These are phyloP conservation scores for Lentinus tigrinus DNA, from an alignment of 768 basidiomycete species.

Conservation along the genomic window DNA sequence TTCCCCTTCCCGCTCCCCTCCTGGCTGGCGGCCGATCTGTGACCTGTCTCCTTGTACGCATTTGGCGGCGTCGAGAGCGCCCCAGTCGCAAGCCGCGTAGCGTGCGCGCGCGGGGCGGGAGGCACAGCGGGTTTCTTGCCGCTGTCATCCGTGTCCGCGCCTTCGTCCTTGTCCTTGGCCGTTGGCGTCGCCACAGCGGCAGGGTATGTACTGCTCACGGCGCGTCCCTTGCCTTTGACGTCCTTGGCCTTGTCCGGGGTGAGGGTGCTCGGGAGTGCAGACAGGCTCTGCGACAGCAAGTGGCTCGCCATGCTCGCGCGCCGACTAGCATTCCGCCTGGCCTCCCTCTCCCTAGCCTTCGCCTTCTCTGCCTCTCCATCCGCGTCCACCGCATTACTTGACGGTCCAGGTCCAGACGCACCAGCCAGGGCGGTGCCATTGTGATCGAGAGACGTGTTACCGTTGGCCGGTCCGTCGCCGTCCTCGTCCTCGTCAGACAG, in stretches of 20 bases:
- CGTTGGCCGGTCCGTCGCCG: background rate
- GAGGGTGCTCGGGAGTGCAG: constrained; percentile 43
- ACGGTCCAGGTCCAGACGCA: background rate
- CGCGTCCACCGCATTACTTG: constrained; percentile 6
- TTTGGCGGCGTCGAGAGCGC: constrained; percentile 13
- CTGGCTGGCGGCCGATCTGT: constrained; percentile 18
- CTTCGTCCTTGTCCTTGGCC: background rate
- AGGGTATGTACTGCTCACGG: constrained; percentile 17
- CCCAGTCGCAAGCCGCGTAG: constrained; percentile 14
- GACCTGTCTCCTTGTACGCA: constrained; percentile 1
- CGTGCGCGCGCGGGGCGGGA: background rate
- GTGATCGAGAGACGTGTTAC: background rate
- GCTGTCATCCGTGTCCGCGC: background rate
- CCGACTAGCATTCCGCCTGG: constrained; percentile 43
- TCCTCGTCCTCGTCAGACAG: background rate
- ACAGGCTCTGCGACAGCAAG: constrained; percentile 61
- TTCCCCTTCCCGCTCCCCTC: constrained; percentile 27
- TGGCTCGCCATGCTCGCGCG: constrained; percentile 60
- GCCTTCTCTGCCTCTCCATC: constrained; percentile 3
- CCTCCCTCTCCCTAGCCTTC: constrained; percentile 18
- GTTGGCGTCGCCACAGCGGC: background rate
- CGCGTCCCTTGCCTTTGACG: constrained; percentile 18
- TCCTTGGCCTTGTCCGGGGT: constrained; percentile 5
- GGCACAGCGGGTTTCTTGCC: background rate
- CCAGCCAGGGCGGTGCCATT: background rate